Evolutionary conservation across 2,329 filamentous ascomycete species (phyloP).

Genomic region (Drechslerella stenobrocha): DNA sequence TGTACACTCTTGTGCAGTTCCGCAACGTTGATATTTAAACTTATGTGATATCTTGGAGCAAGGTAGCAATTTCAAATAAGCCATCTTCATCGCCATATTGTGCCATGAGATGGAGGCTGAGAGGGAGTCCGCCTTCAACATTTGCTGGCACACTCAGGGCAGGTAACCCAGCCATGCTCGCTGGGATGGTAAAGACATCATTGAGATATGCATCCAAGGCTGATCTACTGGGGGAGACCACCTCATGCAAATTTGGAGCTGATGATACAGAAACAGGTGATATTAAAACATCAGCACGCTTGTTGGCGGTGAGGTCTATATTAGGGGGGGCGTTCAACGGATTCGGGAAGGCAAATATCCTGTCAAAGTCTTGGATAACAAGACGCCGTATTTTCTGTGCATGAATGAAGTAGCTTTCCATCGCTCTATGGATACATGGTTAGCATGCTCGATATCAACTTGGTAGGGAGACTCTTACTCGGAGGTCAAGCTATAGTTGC

Average conservation of each 20-base stretch:
- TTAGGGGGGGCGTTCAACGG: constrained; percentile 62
- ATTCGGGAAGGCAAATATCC: constrained; percentile 71
- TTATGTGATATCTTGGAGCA: constrained; percentile 55
- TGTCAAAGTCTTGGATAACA: constrained; percentile 83
- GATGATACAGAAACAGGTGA: constrained; percentile 82
- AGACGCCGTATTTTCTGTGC: constrained; percentile 84
- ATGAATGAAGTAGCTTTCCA: constrained; percentile 95
- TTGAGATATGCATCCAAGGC: constrained; percentile 81
- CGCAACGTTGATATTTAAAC: background rate
- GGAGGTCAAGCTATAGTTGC: constrained; percentile 86
- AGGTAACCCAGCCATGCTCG: constrained; percentile 86
- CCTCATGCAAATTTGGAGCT: constrained; percentile 67
- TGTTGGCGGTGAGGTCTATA: constrained; percentile 62
- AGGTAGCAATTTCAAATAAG: constrained; percentile 64
- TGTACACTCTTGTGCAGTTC: background rate
- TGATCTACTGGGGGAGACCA: constrained; percentile 57
- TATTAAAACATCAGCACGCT: constrained; percentile 79
- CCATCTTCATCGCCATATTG: constrained; percentile 76
- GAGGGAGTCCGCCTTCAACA: constrained; percentile 55
- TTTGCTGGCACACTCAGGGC: constrained; percentile 78
- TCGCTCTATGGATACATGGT: constrained; percentile 59
- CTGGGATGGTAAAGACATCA: constrained; percentile 93
- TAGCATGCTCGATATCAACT: background rate
- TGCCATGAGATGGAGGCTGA: constrained; percentile 75
- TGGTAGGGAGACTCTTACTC: constrained; percentile 55